Evolutionary conservation across 1,284 basidiomycete genomes (phyloP).

Genomic region (Porogramme epimiltina): DNA sequence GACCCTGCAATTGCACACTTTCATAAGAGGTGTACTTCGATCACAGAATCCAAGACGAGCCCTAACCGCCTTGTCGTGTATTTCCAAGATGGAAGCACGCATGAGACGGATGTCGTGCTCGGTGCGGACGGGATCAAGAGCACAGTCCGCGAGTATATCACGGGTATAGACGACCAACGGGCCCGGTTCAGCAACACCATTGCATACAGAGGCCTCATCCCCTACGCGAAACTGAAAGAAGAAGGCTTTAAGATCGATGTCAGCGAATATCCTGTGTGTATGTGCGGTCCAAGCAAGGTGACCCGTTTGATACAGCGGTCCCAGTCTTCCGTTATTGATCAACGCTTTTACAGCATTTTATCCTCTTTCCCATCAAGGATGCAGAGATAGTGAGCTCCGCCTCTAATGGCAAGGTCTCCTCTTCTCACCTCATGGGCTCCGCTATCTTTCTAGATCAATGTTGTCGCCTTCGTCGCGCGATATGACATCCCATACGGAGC

Average conservation of each 20-base stretch:
- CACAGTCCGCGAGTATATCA: constrained; percentile 34
- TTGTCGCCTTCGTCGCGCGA: constrained; percentile 53
- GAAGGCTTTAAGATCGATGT: constrained; percentile 46
- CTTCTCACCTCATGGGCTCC: background rate
- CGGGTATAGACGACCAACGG: constrained; percentile 17
- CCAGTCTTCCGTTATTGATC: no score
- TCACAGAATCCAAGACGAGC: constrained; percentile 27
- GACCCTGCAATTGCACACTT: constrained; percentile 47
- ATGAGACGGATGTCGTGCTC: constrained; percentile 53
- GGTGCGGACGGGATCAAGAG: constrained; percentile 60
- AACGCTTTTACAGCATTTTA: constrained; percentile 45
- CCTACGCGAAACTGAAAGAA: constrained; percentile 36
- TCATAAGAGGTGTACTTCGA: constrained; percentile 48
- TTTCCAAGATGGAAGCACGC: constrained; percentile 48
- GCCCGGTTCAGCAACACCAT: constrained; percentile 47
- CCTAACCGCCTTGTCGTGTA: constrained; percentile 36
- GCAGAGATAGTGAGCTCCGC: constrained; percentile 37
- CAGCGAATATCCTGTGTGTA: constrained; percentile 35
- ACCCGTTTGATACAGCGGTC: background rate
- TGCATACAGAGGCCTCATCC: constrained; percentile 50
- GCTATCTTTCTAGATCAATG: constrained; percentile 45
- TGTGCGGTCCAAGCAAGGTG: constrained; percentile 47
- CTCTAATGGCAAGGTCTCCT: background rate
- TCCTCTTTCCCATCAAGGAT: constrained; percentile 54
- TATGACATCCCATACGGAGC: constrained; percentile 39